A percentile compares a stretch with the other conserved stretches of the same genome.
phyloP scores from a whole-genome alignment of 2,329 filamentous ascomycete species.

The Talaromyces sp. region DNA sequence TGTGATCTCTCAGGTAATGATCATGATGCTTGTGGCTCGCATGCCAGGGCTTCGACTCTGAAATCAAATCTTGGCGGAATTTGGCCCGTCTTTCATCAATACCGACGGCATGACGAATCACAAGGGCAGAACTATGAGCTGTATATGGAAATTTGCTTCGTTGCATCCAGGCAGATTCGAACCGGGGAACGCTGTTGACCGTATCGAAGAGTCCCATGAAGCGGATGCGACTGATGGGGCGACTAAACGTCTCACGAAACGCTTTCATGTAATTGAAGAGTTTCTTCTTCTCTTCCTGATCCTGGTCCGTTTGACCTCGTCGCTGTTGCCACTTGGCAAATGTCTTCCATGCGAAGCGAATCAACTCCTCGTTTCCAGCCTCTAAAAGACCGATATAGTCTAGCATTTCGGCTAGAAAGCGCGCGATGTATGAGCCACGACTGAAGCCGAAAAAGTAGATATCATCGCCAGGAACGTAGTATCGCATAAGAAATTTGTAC shows the following conservation, averaged over 20 bases:
- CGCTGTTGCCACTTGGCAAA: conserved; percentile 44
- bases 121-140: conserved; percentile 51
- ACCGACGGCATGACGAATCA: conserved; percentile 56
- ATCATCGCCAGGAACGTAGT: conserved; percentile 57
- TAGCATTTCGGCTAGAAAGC: conserved; percentile 78
- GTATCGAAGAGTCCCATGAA: conserved; percentile 80
- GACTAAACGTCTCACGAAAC: conserved; percentile 75
- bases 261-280: conserved; percentile 73
- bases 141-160: conserved; percentile 67
- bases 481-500: conserved; percentile 74
- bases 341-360: conserved; percentile 71
- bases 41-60: conserved; percentile 37
- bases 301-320: conserved; percentile 27
- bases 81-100: conserved; percentile 58
- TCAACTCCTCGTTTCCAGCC: conserved; percentile 81
- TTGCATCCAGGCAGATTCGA: conserved; percentile 69
- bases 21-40: conserved; percentile 24
- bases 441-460: conserved; percentile 74
- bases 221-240: conserved; percentile 67
- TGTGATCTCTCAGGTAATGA: conserved; percentile 20
- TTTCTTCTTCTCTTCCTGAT: conserved; percentile 35
- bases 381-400: conserved; percentile 76
- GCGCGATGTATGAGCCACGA: conserved; percentile 68
- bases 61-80: conserved; percentile 56
- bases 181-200: conserved; percentile 73